These are phyloP conservation scores for Leptographium flavum DNA, from an alignment of 2,329 filamentous ascomycete genomes.

Conservation along the genomic window DNA sequence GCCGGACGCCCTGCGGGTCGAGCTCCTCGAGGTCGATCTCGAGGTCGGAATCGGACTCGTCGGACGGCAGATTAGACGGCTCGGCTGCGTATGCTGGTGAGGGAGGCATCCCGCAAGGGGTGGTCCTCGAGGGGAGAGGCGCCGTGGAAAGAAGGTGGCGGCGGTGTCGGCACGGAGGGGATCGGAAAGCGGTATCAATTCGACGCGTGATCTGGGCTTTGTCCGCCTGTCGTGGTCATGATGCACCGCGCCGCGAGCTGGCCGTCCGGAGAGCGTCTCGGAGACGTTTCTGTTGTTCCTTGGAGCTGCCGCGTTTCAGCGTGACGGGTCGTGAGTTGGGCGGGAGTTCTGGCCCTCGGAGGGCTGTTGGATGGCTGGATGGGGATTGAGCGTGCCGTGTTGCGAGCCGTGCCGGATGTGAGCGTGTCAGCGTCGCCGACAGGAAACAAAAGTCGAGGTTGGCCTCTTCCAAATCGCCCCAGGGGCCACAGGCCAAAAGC, in stretches of 20 bases:
- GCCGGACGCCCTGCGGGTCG: conserved; percentile 37
- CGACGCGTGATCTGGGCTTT: no score
- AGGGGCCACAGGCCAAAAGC: no score
- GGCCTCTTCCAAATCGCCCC: no score
- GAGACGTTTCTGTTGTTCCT: not conserved
- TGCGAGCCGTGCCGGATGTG: no score
- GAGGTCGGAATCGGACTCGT: conserved; percentile 66
- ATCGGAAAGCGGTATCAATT: not conserved
- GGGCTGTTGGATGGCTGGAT: no score
- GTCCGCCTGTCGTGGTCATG: not conserved
- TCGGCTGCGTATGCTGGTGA: conserved; percentile 27
- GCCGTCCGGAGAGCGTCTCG: not conserved
- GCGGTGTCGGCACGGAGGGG: not conserved
- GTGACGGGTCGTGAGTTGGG: no score
- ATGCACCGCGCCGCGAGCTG: not conserved
- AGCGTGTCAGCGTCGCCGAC: no score
- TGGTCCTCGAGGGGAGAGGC: conserved; percentile 4
- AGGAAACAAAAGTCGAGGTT: no score
- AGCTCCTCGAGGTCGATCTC: conserved; percentile 70
- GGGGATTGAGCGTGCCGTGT: no score
- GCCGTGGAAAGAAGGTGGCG: not conserved
- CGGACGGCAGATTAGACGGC: conserved; percentile 29
- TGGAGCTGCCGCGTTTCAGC: no score
- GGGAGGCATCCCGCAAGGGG: conserved; percentile 43
- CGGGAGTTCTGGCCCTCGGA: no score